Conservation (phyloP, 495 filamentous ascomycete genomes). For the Penicillium ochrochloron region DNA sequence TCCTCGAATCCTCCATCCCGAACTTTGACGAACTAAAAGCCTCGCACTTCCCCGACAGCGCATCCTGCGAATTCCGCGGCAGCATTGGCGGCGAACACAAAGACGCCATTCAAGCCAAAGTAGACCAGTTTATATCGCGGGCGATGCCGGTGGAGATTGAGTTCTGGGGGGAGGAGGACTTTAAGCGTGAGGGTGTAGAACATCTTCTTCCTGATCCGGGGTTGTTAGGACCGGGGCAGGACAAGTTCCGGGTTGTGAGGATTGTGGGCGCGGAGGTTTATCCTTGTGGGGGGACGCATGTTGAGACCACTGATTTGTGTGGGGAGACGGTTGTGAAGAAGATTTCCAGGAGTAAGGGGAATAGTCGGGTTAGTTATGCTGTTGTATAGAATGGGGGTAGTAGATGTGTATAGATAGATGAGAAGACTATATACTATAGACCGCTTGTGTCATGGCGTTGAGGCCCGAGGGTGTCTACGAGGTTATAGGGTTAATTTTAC, state of each 20-base stretch:
- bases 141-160: conserved; percentile 60
- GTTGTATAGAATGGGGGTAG: conserved; percentile 30
- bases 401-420: neutral
- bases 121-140: conserved; percentile 55
- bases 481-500: neutral
- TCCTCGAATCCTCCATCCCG: conserved; percentile 52
- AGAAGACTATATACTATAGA: neutral
- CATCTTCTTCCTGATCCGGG: conserved; percentile 54
- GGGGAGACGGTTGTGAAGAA: conserved; percentile 63
- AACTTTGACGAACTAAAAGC: conserved; percentile 65
- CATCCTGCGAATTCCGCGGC: conserved; percentile 62
- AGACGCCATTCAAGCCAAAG: conserved; percentile 55
- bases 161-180: conserved; percentile 62
- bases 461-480: neutral
- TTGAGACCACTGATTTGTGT: conserved; percentile 54
- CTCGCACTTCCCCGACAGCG: conserved; percentile 64
- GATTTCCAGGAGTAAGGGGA: conserved; percentile 61
- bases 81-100: conserved; percentile 63
- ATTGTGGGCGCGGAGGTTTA: conserved; percentile 63
- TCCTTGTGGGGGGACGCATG: conserved; percentile 70
- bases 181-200: conserved; percentile 43
- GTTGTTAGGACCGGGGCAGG: conserved; percentile 43
- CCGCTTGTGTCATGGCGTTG: neutral
- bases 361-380: conserved; percentile 57
- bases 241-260: conserved; percentile 57